Percentiles rank a stretch among this genome's conserved stretches.
Conservation (phyloP, 1,284 basidiomycete species). For the Cryptococcus neoformans region DNA sequence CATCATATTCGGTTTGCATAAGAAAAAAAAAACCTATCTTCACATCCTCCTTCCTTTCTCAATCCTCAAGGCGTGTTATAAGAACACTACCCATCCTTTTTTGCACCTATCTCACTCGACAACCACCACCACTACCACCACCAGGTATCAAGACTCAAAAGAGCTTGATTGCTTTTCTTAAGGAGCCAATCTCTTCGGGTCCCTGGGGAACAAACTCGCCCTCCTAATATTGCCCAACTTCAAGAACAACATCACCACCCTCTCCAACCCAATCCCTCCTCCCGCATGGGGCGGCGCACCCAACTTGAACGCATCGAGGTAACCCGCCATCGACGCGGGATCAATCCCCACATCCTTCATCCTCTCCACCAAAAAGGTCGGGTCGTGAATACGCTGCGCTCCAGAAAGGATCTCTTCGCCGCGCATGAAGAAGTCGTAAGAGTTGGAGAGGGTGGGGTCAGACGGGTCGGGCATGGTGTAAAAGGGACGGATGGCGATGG, state of each 20-base stretch:
- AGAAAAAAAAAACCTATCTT: too few relatives aligned
- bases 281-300: conserved; percentile 79
- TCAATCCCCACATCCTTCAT: conserved; percentile 73
- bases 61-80: neutral
- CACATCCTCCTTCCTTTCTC: neutral
- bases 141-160: too few relatives aligned
- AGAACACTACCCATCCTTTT: neutral
- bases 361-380: conserved; percentile 72
- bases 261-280: conserved; percentile 72
- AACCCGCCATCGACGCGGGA: conserved; percentile 81
- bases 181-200: conserved; percentile 61
- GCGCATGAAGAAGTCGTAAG: conserved; percentile 99
- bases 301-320: conserved; percentile 90
- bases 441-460: conserved; percentile 89
- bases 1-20: too few relatives aligned
- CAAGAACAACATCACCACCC: conserved; percentile 93
- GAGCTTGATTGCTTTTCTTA: conserved; percentile 12
- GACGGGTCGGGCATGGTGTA: conserved; percentile 96
- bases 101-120: neutral
- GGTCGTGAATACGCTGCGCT: conserved; percentile 95
- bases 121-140: neutral
- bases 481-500: conserved; percentile 87
- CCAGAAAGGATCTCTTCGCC: conserved; percentile 98
- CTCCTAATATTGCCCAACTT: conserved; percentile 94
- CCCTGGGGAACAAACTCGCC: conserved; percentile 91